These are phyloP conservation scores for Rhynchospora breviuscula DNA, from an alignment of 176 grass and related monocot species.

Conservation along the genomic window DNA sequence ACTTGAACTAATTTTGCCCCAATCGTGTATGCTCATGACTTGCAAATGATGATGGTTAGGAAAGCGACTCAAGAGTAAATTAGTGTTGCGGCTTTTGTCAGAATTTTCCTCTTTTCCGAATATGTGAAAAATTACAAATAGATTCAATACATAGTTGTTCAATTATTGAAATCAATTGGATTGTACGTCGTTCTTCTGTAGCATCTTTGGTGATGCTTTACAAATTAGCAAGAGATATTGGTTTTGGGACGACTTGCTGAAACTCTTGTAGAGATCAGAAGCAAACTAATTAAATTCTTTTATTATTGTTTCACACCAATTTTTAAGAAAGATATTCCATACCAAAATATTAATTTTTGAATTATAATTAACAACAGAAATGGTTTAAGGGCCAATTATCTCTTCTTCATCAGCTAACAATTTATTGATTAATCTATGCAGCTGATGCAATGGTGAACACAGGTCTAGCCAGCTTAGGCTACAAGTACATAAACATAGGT, in stretches of 20 bases:
- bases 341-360: not conserved
- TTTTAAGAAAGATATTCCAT: not conserved
- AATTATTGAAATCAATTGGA: not conserved
- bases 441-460: slow-evolving; percentile 83
- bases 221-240: not conserved
- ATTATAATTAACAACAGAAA: not conserved
- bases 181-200: not conserved
- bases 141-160: not conserved
- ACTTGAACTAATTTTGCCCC: slow-evolving; percentile 9
- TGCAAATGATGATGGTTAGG: not conserved
- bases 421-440: slow-evolving; percentile 33
- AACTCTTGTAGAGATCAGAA: not conserved
- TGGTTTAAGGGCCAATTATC: not conserved
- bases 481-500: slow-evolving; percentile 92
- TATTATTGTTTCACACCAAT: not conserved
- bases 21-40: slow-evolving; percentile 12
- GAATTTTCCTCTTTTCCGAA: not conserved
- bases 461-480: slow-evolving; percentile 71
- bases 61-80: not conserved
- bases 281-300: not conserved
- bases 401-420: not conserved
- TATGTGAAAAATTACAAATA: not conserved
- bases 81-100: not conserved
- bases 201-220: not conserved
- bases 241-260: not conserved